A percentile compares a stretch with the other conserved stretches of the same genome.
phyloP scores from a whole-genome alignment of 345 rosid species.

The Boechera stricta region DNA sequence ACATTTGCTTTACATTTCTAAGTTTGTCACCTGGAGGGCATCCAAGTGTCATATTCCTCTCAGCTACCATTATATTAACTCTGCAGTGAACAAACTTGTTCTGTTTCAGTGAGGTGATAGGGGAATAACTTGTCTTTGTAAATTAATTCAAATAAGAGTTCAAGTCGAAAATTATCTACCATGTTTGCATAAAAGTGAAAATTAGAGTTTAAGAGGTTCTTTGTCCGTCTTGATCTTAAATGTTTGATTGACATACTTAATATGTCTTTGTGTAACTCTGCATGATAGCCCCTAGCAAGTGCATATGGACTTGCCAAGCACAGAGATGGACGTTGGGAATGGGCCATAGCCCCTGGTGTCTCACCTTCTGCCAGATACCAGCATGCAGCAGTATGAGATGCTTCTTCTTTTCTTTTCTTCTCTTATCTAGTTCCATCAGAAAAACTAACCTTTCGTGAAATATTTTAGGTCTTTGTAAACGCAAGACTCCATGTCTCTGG shows the following conservation, averaged over 20 bases:
- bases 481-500: slow-evolving; percentile 99
- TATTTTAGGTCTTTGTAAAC: slow-evolving; percentile 89
- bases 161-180: neutral
- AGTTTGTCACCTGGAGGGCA: slow-evolving; percentile 12
- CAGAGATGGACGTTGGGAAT: slow-evolving; percentile 99
- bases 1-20: slow-evolving; percentile 12
- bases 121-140: slow-evolving; percentile 2
- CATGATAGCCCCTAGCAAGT: slow-evolving; percentile 84
- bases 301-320: slow-evolving; percentile 99
- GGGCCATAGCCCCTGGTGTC: slow-evolving; percentile 99
- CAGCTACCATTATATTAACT: neutral
- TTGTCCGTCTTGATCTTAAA: neutral
- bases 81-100: neutral
- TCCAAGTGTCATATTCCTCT: neutral
- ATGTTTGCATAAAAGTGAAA: slow-evolving; percentile 14
- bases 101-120: slow-evolving; percentile 6
- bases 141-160: neutral
- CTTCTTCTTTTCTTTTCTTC: slow-evolving; percentile 15
- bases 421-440: slow-evolving; percentile 26
- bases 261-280: slow-evolving; percentile 7
- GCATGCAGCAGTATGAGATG: slow-evolving; percentile 91
- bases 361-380: slow-evolving; percentile 99
- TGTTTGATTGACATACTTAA: slow-evolving; percentile 22
- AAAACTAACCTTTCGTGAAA: slow-evolving; percentile 24
- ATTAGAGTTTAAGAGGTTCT: slow-evolving; percentile 20